Base-by-base conservation (phyloP, 257 asterid genomes). In the Avicennia marina region DNA sequence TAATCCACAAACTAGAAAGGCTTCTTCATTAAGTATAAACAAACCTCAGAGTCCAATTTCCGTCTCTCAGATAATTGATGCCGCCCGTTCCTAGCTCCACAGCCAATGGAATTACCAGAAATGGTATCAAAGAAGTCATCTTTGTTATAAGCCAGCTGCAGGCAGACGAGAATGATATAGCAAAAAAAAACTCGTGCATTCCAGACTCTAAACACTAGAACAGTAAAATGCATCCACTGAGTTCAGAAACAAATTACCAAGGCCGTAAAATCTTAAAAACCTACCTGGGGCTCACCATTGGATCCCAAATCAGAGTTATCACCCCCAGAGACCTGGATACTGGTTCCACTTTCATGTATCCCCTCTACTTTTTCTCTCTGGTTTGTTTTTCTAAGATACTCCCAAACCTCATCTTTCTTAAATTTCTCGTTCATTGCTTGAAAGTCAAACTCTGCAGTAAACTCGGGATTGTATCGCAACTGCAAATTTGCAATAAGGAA, bases 361-460 rank as follows among this genome's bases (percentile, higher is more conserved):
- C 72, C 75, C 54, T 64, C 77, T 41, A 19, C 47, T 45, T 68
- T 59, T 32, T 75, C 78, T 53, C 62, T 60, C 56, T 67, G 80
- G 74, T 73, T 84, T 69, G 78, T 69, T 72, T 75, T 81, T 59
- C 86, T 90, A 48, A 84, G 85, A 64, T 75, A 51, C 56, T 90
- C 95, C 95, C 94, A 87, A 29, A 87, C 71, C 72, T 87, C 94
- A 56, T 84, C 90, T 68, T 84, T 87, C 49, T 81, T 87, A 36
- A 87, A 87, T 73, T 84, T 87, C 79, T 84, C 94, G 26, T 87
- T 84, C 94, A 87, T 84, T 61, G 89, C 94, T 74, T 71, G 85
- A 58, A 84, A 84, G 74, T 87, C 94, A 52, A 87, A 84, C 63
- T 87, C 94, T 68, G 81, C 90, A 13, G 69, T 70, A 42, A 58